phyloP scores from a whole-genome alignment of 2,329 filamentous ascomycete species.

The Diaporthe capsici region DNA sequence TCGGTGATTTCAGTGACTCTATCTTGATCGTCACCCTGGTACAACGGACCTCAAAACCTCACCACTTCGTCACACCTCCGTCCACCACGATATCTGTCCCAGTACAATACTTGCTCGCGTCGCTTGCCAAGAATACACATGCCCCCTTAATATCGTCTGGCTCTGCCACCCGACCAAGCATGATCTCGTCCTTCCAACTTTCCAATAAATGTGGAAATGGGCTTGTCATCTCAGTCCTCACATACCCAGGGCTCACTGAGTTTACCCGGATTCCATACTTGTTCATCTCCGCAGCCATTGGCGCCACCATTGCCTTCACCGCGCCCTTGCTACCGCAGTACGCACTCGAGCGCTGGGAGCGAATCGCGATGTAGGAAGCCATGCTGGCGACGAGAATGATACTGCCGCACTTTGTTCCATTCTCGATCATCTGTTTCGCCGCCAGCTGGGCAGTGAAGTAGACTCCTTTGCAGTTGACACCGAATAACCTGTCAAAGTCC shows the following conservation, averaged over 20 bases:
- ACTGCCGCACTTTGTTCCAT: constrained; percentile 63
- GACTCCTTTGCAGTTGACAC: constrained; percentile 59
- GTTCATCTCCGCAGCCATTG: constrained; percentile 60
- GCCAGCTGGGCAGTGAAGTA: constrained; percentile 64
- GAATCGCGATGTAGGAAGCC: constrained; percentile 64
- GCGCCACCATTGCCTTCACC: constrained; percentile 60
- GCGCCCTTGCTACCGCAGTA: constrained; percentile 64
- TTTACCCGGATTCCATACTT: constrained; percentile 58
- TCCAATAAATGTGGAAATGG: constrained; percentile 62
- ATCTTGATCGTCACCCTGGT: background rate
- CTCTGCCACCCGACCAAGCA: constrained; percentile 61
- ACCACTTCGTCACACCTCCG: constrained; percentile 59
- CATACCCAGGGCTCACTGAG: constrained; percentile 57
- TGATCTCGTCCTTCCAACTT: constrained; percentile 63
- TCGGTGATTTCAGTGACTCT: background rate
- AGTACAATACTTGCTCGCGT: constrained; percentile 59
- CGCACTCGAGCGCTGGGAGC: constrained; percentile 61
- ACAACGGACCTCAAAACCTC: background rate
- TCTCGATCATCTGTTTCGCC: constrained; percentile 65
- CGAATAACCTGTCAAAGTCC: constrained; percentile 57
- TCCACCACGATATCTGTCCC: constrained; percentile 62
- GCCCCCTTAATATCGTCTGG: constrained; percentile 65
- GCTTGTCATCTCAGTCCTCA: constrained; percentile 53
- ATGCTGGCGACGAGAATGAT: constrained; percentile 69
- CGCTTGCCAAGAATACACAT: constrained; percentile 62